These are phyloP conservation scores for Emericellopsis atlantica DNA, from an alignment of 2,329 filamentous ascomycete genomes.

Conservation along the genomic window DNA sequence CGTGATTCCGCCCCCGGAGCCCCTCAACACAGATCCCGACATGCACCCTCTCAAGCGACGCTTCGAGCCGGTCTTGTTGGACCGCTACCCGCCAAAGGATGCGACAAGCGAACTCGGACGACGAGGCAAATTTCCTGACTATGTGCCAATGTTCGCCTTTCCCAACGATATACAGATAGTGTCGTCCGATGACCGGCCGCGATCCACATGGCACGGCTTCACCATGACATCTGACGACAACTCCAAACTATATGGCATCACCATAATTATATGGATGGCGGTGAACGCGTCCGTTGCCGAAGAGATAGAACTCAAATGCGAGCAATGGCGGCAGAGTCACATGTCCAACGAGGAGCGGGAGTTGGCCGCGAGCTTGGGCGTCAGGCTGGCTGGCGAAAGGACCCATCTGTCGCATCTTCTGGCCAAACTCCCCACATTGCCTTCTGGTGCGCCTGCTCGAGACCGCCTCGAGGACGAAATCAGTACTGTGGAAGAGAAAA, in stretches of 20 bases:
- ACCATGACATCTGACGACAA: constrained; percentile 94
- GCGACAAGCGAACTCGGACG: constrained; percentile 69
- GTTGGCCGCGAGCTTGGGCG: constrained; percentile 79
- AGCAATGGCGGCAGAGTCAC: constrained; percentile 72
- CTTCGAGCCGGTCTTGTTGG: constrained; percentile 92
- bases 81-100: constrained; percentile 79
- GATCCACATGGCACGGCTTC: constrained; percentile 98
- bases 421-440: constrained; percentile 65
- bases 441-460: constrained; percentile 68
- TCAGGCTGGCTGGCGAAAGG: constrained; percentile 74
- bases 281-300: constrained; percentile 71
- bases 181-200: constrained; percentile 82
- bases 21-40: constrained; percentile 74
- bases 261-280: constrained; percentile 85
- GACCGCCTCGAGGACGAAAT: constrained; percentile 89
- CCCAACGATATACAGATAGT: constrained; percentile 97
- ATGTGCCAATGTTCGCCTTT: constrained; percentile 98
- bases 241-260: constrained; percentile 83
- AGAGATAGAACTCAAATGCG: constrained; percentile 70
- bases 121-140: constrained; percentile 84
- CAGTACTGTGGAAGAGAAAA: constrained; percentile 92
- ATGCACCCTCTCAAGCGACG: constrained; percentile 93
- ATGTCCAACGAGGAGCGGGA: constrained; percentile 89
- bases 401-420: constrained; percentile 83
- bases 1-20: constrained; percentile 87